Evolutionary conservation across 2,329 filamentous ascomycete genomes (phyloP).

Genomic region (Endoconidiophora laricicola): DNA sequence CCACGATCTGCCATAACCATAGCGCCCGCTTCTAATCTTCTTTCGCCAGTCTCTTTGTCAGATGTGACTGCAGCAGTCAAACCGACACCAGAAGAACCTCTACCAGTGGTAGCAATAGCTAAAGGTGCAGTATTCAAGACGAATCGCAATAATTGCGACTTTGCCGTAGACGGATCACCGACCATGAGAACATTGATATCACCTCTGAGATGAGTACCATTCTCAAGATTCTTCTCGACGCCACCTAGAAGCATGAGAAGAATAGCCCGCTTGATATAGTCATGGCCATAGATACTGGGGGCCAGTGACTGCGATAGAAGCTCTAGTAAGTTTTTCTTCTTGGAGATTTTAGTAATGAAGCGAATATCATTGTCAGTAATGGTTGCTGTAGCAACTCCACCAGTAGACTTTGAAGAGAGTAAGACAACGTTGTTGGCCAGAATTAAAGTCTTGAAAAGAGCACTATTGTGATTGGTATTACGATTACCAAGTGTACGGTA

Average conservation of each 20-base stretch:
- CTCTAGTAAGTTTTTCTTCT: conserved; percentile 87
- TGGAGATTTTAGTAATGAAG: conserved; percentile 95
- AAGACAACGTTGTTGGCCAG: conserved; percentile 91
- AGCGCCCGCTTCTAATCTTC: conserved; percentile 85
- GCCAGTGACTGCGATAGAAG: conserved; percentile 85
- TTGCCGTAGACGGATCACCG: conserved; percentile 92
- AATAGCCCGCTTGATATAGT: conserved; percentile 96
- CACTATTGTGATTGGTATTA: conserved; percentile 78
- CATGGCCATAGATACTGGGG: conserved; percentile 91
- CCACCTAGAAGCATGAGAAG: conserved; percentile 87
- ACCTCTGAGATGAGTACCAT: conserved; percentile 91
- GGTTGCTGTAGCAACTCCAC: conserved; percentile 74
- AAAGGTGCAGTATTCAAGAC: conserved; percentile 93
- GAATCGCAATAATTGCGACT: conserved; percentile 93
- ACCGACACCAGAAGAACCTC: conserved; percentile 94
- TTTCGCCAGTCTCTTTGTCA: conserved; percentile 93
- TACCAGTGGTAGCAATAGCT: conserved; percentile 91
- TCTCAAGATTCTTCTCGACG: conserved; percentile 96
- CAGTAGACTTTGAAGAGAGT: conserved; percentile 88
- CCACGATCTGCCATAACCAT: conserved; percentile 97
- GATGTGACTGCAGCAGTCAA: conserved; percentile 89
- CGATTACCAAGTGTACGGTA: conserved; percentile 89
- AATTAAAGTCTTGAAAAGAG: conserved; percentile 85
- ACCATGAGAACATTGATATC: conserved; percentile 99
- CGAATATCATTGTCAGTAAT: conserved; percentile 96